Evolutionary conservation across 257 asterid species (phyloP), one percentile per base, ranked within the genome.

Genomic region (Solanum appendiculatum): DNA sequence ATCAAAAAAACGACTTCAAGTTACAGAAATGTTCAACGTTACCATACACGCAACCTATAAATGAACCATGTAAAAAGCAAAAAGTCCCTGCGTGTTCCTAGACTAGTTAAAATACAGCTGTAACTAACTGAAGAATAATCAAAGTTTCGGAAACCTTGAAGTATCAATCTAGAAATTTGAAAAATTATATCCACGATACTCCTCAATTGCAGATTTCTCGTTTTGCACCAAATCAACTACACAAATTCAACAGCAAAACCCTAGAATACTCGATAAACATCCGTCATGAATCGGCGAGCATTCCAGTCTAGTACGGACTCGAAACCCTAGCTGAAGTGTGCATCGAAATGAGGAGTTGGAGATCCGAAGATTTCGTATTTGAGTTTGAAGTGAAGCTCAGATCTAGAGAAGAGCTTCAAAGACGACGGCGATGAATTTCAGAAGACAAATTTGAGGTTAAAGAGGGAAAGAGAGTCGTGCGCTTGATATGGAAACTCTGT

Each of bases 311-410:
- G n/a, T 63, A 54, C 46, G 86, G 83, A 81, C 84, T 84, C 86
- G 84, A 87, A 88, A 72, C 89, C 89, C 88, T 82, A 88, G 39
- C 88, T 66, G 86, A 81, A 15, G 16, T 63, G 58, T 40, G 83
- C n/a, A 75, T 40, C 23, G n/a, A 75, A 75, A 40, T 40, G 20
- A 12, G 21, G 83, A 75, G 9, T 40, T 77, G 18, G 9, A 89
- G 89, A 91, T 90, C 92, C 95, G 87, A 89, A 90, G 86, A 86
- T 86, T 85, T 86, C 58, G 90, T 44, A 60, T 37, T 84, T 36
- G 84, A 66, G 74, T 83, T 69, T 72, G 15, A 9, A 44, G n/a
- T 74, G 83, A 31, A 91, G 91, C 92, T 91, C 96, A 90, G 93
- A 94, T 92, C 94, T 92, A 90, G 90, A 91, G 92, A 54, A 29